phyloP scores from a whole-genome alignment of 2,329 filamentous ascomycete species.

The Fusarium vanettenii region DNA sequence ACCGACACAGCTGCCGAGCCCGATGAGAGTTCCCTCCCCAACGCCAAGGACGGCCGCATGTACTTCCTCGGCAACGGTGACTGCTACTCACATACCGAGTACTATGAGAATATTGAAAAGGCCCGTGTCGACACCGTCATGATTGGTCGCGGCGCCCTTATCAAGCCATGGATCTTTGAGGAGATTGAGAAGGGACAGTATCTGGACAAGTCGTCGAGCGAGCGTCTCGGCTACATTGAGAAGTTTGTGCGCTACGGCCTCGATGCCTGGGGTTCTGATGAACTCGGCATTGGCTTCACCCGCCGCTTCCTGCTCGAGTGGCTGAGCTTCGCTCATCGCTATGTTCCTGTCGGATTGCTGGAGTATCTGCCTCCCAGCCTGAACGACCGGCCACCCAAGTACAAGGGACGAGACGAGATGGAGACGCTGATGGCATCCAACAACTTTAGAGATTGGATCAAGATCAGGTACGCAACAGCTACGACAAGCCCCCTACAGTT shows the following conservation, averaged over 20 bases:
- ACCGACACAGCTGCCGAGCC: conserved; percentile 83
- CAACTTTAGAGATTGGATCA: conserved; percentile 98
- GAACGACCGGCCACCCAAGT: conserved; percentile 89
- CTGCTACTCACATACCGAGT: conserved; percentile 92
- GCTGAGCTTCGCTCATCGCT: conserved; percentile 92
- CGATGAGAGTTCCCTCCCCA: conserved; percentile 78
- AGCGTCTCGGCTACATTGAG: conserved; percentile 87
- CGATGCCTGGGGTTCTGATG: conserved; percentile 95
- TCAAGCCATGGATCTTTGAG: conserved; percentile 99
- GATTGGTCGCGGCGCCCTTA: conserved; percentile 93
- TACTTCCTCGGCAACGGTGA: conserved; percentile 98
- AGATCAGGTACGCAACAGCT: conserved; percentile 80
- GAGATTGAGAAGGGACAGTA: conserved; percentile 94
- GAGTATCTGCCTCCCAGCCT: conserved; percentile 89
- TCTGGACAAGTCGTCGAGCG: conserved; percentile 90
- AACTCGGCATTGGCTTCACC: conserved; percentile 91
- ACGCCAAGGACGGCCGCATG: conserved; percentile 73
- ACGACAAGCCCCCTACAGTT: background rate
- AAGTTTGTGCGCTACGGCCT: conserved; percentile 92
- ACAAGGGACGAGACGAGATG: conserved; percentile 85
- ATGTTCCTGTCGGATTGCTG: conserved; percentile 88
- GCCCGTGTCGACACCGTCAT: conserved; percentile 92
- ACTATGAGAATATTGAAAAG: conserved; percentile 80
- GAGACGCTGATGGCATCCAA: conserved; percentile 92
- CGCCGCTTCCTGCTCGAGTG: conserved; percentile 94